Conservation (phyloP, 164 flowering plant genomes). For the Kalanchoe fedtschenkoi region DNA sequence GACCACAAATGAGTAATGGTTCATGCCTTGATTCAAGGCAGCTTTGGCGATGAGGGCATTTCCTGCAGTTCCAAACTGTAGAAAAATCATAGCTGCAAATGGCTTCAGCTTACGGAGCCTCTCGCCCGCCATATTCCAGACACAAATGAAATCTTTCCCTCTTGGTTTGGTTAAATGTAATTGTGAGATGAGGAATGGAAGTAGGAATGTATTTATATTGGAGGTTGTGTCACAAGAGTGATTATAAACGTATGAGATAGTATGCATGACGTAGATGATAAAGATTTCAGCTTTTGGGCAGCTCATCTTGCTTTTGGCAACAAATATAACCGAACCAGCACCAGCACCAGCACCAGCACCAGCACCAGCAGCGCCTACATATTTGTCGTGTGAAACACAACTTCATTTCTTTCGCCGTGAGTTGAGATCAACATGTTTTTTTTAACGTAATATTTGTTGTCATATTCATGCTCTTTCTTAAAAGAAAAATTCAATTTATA, state of each 20-base stretch:
- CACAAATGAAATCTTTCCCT: not conserved
- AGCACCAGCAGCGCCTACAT: too few relatives aligned
- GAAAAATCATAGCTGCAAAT: slow-evolving; percentile 18
- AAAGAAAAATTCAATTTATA: too few relatives aligned
- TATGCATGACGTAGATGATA: not conserved
- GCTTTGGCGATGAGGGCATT: slow-evolving; percentile 23
- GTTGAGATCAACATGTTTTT: too few relatives aligned
- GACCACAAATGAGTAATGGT: slow-evolving; percentile 27
- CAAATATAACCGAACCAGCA: not conserved
- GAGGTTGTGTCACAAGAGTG: not conserved
- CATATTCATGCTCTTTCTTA: too few relatives aligned
- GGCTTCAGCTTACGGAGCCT: slow-evolving; percentile 16
- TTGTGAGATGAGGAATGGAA: not conserved
- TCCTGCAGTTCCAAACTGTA: slow-evolving; percentile 44
- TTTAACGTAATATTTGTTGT: too few relatives aligned
- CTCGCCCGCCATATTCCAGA: not conserved
- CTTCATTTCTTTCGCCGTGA: too few relatives aligned
- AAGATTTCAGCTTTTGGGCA: not conserved
- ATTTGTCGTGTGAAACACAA: too few relatives aligned
- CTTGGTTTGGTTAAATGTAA: not conserved
- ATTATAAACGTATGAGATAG: not conserved
- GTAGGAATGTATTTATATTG: not conserved
- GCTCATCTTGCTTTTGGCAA: not conserved
- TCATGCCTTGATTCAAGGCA: slow-evolving; percentile 41
- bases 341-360: too few relatives aligned